Percentiles rank a stretch among this genome's conserved stretches.
These are phyloP conservation scores for Yamadazyma akitaensis DNA, from an alignment of 805 yeast species.

Conservation along the genomic window DNA sequence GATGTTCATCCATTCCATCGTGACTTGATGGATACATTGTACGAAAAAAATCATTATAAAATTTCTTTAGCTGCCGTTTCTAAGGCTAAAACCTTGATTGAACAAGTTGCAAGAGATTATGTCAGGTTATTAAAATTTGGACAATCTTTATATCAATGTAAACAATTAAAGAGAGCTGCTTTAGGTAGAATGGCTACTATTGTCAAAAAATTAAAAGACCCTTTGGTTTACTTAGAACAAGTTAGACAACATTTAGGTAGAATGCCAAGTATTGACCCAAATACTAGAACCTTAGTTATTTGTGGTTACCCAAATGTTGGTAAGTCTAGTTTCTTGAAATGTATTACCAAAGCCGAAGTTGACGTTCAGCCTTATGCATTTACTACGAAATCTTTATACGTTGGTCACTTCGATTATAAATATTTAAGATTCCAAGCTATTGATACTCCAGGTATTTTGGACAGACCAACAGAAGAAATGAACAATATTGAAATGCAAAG, in stretches of 20 bases:
- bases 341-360: constrained; percentile 96
- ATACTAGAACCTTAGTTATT: constrained; percentile 92
- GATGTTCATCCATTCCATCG: constrained; percentile 98
- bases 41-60: constrained; percentile 97
- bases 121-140: constrained; percentile 93
- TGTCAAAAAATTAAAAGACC: constrained; percentile 91
- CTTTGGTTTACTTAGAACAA: constrained; percentile 90
- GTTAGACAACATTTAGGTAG: constrained; percentile 99
- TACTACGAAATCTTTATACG: constrained; percentile 95
- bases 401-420: constrained; percentile 98
- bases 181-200: constrained; percentile 99
- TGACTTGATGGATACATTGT: constrained; percentile 95
- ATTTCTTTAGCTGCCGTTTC: constrained; percentile 93
- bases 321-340: constrained; percentile 88
- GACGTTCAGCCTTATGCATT: constrained; percentile 99
- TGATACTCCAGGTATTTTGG: constrained; percentile 98
- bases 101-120: constrained; percentile 95
- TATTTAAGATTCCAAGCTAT: constrained; percentile 97
- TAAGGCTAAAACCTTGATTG: constrained; percentile 89
- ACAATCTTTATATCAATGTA: constrained; percentile 97
- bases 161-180: constrained; percentile 97
- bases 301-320: constrained; percentile 99
- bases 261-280: constrained; percentile 96
- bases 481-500: constrained; percentile 99
- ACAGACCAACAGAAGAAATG: constrained; percentile 99